Percentiles rank a stretch among this genome's conserved stretches.
phyloP scores from a whole-genome alignment of 805 yeast genomes.

The Yamadazyma endophytica region DNA sequence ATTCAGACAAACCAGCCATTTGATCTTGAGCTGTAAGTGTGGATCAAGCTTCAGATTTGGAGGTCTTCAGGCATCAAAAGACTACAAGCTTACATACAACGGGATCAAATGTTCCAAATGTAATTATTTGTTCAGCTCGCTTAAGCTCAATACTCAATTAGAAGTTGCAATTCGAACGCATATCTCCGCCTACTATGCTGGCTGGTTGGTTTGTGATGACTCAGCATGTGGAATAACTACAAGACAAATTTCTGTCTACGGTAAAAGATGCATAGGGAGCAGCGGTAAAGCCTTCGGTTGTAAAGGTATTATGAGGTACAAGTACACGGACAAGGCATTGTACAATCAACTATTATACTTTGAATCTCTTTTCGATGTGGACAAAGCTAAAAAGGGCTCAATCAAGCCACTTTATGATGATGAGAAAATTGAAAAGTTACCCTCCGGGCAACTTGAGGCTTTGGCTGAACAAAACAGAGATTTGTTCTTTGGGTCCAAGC shows the following conservation, averaged over 20 bases:
- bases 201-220: slow-evolving; percentile 84
- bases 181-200: slow-evolving; percentile 77
- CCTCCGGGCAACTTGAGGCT: slow-evolving; percentile 60
- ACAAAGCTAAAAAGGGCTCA: slow-evolving; percentile 58
- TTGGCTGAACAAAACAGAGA: slow-evolving; percentile 76
- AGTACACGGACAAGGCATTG: slow-evolving; percentile 71
- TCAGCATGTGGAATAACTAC: slow-evolving; percentile 74
- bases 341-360: slow-evolving; percentile 84
- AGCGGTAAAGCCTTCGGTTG: slow-evolving; percentile 60
- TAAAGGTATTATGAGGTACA: slow-evolving; percentile 77
- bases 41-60: slow-evolving; percentile 59
- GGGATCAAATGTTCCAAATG: slow-evolving; percentile 75
- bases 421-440: slow-evolving; percentile 16
- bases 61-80: slow-evolving; percentile 65
- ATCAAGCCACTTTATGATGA: slow-evolving; percentile 50
- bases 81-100: slow-evolving; percentile 55
- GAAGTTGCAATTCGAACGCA: slow-evolving; percentile 68
- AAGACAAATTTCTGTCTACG: slow-evolving; percentile 84
- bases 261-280: slow-evolving; percentile 72
- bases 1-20: slow-evolving; percentile 58
- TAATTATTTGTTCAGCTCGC: slow-evolving; percentile 42
- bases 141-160: slow-evolving; percentile 65
- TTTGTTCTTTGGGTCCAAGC: slow-evolving; percentile 48
- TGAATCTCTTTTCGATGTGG: slow-evolving; percentile 75
- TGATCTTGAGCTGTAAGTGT: slow-evolving; percentile 63